Base-by-base conservation (phyloP, 140 eudicot genomes). In the Oenanthe javanica region DNA sequence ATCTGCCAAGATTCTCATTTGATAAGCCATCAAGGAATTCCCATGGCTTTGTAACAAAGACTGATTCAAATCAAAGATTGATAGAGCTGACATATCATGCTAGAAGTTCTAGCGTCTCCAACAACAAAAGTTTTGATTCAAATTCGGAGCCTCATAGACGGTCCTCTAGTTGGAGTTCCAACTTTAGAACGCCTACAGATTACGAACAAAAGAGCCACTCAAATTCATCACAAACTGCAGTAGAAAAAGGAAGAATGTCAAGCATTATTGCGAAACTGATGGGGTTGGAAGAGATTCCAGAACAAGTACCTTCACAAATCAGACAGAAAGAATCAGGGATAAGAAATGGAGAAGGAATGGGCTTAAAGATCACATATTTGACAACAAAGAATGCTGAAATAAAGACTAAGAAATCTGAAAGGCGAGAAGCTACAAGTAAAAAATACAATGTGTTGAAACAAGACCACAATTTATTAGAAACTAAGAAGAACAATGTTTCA, bases 221-320 rank as follows among this genome's bases (percentile, higher is more conserved):
- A 12, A 76, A 16, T 77, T 75, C 88, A 45, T 59, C 87, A 77
- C 63, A 55, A 69, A 16, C 81, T 25, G 70, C 72, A 40, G 74
- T 84, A 48, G 91, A 90, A 54, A 87, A 93, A 75, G 97, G 93
- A 45, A 87, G 93, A 81, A 86, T 92, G 66, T 89, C 99, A 1
- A 95, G 91, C 72, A 91, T 95, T 11, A 89, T 95, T n/a, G 99
- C 97, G 25, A 92, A 91, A 81, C 86, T 92, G 25, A 95, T 95
- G 99, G 97, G 99, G 63, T 81, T 95, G 6, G 99, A 92, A 77
- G 97, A 89, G 25, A 61, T 80, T 79, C 90, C 93, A 2, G 79
- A 52, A 47, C 88, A 79, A 84, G 81, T 74, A 4, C 83, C 82
- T 51, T 52, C 77, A 36, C 54, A 77, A 40, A 45, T 42, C 40